Evolutionary conservation across 2,329 filamentous ascomycete species (phyloP).

Genomic region (Aphanoascus verrucosus): DNA sequence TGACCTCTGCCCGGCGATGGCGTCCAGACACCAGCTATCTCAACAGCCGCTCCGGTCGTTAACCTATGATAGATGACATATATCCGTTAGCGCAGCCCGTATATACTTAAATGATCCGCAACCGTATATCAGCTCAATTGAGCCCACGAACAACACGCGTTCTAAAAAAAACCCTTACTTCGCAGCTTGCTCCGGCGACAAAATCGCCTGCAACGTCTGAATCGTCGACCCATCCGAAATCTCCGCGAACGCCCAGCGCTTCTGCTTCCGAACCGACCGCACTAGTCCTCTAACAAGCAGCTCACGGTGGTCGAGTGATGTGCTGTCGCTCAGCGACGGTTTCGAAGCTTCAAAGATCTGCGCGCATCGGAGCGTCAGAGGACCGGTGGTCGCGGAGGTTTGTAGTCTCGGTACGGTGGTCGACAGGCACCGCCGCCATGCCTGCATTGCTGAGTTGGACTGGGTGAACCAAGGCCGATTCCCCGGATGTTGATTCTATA

Average conservation of each 20-base stretch:
- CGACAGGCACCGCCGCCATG: slow-evolving; percentile 32
- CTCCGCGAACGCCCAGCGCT: slow-evolving; percentile 69
- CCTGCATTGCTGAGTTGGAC: slow-evolving; percentile 25
- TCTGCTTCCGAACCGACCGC: slow-evolving; percentile 76
- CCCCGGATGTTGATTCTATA: too few species aligned
- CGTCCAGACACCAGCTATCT: slow-evolving; percentile 66
- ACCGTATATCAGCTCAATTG: slow-evolving; percentile 1
- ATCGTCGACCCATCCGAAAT: slow-evolving; percentile 80
- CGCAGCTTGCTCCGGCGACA: slow-evolving; percentile 59
- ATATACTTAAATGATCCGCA: neutral
- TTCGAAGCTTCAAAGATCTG: slow-evolving; percentile 29
- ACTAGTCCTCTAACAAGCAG: slow-evolving; percentile 66
- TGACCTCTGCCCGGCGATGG: slow-evolving; percentile 59
- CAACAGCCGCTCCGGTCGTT: slow-evolving; percentile 69
- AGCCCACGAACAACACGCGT: too few species aligned
- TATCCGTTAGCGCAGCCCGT: neutral
- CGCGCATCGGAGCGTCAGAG: slow-evolving; percentile 27
- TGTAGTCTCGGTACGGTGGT: slow-evolving; percentile 29
- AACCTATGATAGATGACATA: slow-evolving; percentile 48
- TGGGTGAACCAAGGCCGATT: neutral
- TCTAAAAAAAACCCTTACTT: slow-evolving; percentile 46
- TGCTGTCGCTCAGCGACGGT: slow-evolving; percentile 12
- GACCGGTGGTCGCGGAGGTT: slow-evolving; percentile 16
- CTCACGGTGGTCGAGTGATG: slow-evolving; percentile 29
- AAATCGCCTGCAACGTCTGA: slow-evolving; percentile 66